phyloP scores from a whole-genome alignment of 106 monocot species.

The Acorus gramineus region DNA sequence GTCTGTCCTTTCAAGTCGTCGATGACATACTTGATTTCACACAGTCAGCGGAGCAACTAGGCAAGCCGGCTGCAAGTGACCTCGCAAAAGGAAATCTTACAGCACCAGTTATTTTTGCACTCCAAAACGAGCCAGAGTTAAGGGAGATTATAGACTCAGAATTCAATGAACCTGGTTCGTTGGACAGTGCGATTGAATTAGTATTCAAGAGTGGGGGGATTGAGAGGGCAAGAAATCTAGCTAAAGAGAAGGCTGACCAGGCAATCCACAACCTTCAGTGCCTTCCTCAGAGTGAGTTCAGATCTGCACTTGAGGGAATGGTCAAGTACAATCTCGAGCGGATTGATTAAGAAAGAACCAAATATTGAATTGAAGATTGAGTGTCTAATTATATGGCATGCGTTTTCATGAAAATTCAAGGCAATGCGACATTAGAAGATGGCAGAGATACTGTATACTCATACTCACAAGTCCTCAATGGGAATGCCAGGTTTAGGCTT shows the following conservation, averaged over 20 bases:
- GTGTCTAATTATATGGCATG: too few species aligned
- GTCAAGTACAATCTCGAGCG: conserved; percentile 80
- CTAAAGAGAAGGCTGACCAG: conserved; percentile 59
- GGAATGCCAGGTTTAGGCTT: too few species aligned
- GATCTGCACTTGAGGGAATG: conserved; percentile 58
- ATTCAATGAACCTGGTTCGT: conserved; percentile 60
- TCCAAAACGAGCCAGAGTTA: conserved; percentile 52
- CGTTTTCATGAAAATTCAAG: too few species aligned
- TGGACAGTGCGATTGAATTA: conserved; percentile 58
- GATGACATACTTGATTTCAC: conserved; percentile 97
- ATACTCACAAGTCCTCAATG: too few species aligned
- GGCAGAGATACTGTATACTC: too few species aligned
- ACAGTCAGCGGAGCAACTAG: conserved; percentile 80
- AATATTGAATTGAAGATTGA: too few species aligned
- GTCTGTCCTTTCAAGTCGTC: conserved; percentile 87
- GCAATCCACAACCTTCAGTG: conserved; percentile 62
- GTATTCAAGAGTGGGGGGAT: conserved; percentile 58
- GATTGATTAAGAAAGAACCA: conserved; percentile 25
- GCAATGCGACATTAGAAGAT: too few species aligned
- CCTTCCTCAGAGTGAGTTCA: conserved; percentile 61
- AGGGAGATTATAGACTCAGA: conserved; percentile 84
- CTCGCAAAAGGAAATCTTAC: conserved; percentile 85
- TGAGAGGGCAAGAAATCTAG: conserved; percentile 56
- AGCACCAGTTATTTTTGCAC: conserved; percentile 91
- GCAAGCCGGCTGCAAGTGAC: conserved; percentile 78